These are phyloP conservation scores for Abortiporus biennis DNA, from an alignment of 1,284 basidiomycete genomes.

Conservation along the genomic window DNA sequence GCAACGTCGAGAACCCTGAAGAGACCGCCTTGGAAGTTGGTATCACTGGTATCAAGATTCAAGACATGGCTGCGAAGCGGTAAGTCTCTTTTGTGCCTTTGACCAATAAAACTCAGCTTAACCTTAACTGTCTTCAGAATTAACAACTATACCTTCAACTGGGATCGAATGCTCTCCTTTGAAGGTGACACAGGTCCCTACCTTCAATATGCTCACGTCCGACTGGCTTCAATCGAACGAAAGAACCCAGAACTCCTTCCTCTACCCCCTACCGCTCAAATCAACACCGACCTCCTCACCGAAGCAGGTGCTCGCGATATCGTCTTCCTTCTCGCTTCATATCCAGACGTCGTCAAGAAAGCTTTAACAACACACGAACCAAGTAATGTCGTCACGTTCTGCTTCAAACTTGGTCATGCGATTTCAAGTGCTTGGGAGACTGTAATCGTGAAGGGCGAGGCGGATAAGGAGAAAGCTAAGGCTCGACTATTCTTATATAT, in stretches of 20 bases:
- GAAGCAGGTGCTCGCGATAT: conserved; percentile 81
- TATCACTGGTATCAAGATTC: conserved; percentile 96
- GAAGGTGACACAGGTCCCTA: conserved; percentile 97
- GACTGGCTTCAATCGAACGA: conserved; percentile 87
- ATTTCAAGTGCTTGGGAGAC: conserved; percentile 89
- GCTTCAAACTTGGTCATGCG: conserved; percentile 72
- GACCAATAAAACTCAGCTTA: not conserved
- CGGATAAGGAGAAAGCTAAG: conserved; percentile 41
- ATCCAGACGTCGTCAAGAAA: conserved; percentile 86
- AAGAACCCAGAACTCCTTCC: conserved; percentile 91
- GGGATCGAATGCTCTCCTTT: conserved; percentile 93
- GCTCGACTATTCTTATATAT: conserved; percentile 93
- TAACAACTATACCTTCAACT: conserved; percentile 96
- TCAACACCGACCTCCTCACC: conserved; percentile 68
- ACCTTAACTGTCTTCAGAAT: conserved; percentile 47
- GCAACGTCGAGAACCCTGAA: conserved; percentile 85
- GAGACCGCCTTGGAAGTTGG: conserved; percentile 82
- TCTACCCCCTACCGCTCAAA: conserved; percentile 60
- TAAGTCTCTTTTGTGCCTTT: conserved; percentile 26
- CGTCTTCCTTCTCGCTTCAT: conserved; percentile 79
- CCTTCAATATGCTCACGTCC: conserved; percentile 95
- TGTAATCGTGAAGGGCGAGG: conserved; percentile 27
- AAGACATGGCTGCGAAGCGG: conserved; percentile 96
- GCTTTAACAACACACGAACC: conserved; percentile 88
- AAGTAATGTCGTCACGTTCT: conserved; percentile 81